A percentile compares a stretch with the other conserved stretches of the same genome.
phyloP scores from a whole-genome alignment of 2,329 filamentous ascomycete genomes.

The Aspergillus quadrilineatus region DNA sequence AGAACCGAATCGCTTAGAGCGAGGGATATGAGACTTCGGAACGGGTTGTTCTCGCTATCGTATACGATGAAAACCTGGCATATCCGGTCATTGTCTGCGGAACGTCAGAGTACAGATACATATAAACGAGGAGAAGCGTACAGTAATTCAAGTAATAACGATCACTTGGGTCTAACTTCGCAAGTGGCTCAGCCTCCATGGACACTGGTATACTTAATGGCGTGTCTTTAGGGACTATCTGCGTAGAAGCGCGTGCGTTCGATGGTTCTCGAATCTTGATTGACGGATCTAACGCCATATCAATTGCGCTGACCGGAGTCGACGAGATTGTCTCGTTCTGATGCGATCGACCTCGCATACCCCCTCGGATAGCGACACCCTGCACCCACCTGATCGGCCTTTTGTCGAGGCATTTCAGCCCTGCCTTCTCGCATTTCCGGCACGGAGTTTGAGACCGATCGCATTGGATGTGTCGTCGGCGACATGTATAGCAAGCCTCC shows the following conservation, averaged over 20 bases:
- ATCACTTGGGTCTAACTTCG: constrained; percentile 22
- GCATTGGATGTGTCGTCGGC: constrained; percentile 37
- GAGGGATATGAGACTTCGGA: constrained; percentile 32
- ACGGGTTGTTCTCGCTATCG: constrained; percentile 36
- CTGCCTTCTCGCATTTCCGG: constrained; percentile 34
- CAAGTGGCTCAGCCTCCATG: constrained; percentile 17
- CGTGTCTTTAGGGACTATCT: background rate
- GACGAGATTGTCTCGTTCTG: background rate
- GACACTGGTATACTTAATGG: constrained; percentile 9
- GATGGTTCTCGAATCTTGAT: background rate
- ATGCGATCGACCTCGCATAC: constrained; percentile 28
- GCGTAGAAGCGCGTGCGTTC: background rate
- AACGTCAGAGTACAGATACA: background rate
- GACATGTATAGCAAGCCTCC: constrained; percentile 36
- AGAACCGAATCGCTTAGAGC: constrained; percentile 29
- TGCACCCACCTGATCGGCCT: constrained; percentile 37
- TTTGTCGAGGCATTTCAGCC: constrained; percentile 34
- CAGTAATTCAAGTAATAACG: constrained; percentile 38
- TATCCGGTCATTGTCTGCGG: constrained; percentile 35
- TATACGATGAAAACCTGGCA: constrained; percentile 38
- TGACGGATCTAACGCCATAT: background rate
- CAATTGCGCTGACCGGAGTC: background rate
- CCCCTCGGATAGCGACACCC: constrained; percentile 37
- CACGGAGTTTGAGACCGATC: constrained; percentile 32
- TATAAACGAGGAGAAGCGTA: constrained; percentile 19